Conservation (phyloP, 371 early-diverging fungal species). For the Mortierella sp. region DNA sequence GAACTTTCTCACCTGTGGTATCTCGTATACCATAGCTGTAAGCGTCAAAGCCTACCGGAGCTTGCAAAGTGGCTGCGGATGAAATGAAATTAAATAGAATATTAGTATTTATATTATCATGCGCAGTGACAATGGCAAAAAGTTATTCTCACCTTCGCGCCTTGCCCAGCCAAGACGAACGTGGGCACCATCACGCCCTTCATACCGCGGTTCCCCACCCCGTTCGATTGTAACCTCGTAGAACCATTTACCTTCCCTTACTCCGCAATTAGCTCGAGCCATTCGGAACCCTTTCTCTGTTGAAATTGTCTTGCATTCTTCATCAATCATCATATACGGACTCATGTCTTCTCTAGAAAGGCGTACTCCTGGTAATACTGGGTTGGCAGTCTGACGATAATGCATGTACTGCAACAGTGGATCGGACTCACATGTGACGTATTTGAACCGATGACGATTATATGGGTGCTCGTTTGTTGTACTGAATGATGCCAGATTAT, state of each 20-base stretch:
- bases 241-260: conserved; percentile 77
- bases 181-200: conserved; percentile 67
- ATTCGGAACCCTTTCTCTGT: conserved; percentile 79
- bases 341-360: conserved; percentile 76
- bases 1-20: conserved; percentile 73
- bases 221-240: conserved; percentile 73
- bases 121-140: neutral
- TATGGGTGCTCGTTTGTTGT: conserved; percentile 59
- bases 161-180: conserved; percentile 78
- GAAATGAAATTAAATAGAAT: neutral
- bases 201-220: conserved; percentile 57
- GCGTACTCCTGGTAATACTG: conserved; percentile 60
- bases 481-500: conserved; percentile 48
- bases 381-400: conserved; percentile 69
- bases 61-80: conserved; percentile 69
- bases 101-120: neutral
- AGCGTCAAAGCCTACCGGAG: conserved; percentile 79
- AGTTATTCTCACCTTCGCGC: conserved; percentile 70
- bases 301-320: conserved; percentile 70
- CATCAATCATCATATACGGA: conserved; percentile 71
- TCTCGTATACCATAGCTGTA: conserved; percentile 79
- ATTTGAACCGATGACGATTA: conserved; percentile 73
- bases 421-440: conserved; percentile 68
- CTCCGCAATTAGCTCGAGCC: conserved; percentile 76
- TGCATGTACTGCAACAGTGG: conserved; percentile 64